Conservation (phyloP, 2,329 filamentous ascomycete species). For the Botrytis aclada region DNA sequence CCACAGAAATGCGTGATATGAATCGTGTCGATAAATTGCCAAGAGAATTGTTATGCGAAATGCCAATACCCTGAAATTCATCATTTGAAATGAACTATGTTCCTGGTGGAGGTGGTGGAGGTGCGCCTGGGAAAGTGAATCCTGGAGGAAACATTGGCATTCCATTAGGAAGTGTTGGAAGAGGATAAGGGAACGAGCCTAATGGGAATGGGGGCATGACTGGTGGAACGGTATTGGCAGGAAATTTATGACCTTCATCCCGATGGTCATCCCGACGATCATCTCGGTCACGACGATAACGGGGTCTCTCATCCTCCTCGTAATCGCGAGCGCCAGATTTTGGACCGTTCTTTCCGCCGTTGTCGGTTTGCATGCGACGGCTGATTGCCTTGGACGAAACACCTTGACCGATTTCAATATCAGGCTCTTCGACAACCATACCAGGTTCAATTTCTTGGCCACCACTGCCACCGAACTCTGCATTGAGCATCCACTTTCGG, state of each 20-base stretch:
- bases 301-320: slow-evolving; percentile 35
- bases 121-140: slow-evolving; percentile 40
- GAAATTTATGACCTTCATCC: slow-evolving; percentile 25
- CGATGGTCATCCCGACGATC: slow-evolving; percentile 21
- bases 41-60: background rate
- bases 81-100: slow-evolving; percentile 25
- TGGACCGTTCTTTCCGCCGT: slow-evolving; percentile 61
- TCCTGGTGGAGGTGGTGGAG: slow-evolving; percentile 33
- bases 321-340: slow-evolving; percentile 48
- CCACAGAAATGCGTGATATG: slow-evolving; percentile 14
- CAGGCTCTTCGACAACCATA: slow-evolving; percentile 91
- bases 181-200: slow-evolving; percentile 41
- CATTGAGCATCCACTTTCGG: slow-evolving; percentile 93
- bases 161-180: slow-evolving; percentile 47
- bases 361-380: slow-evolving; percentile 66
- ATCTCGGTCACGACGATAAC: slow-evolving; percentile 26
- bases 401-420: slow-evolving; percentile 96
- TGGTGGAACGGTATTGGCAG: slow-evolving; percentile 28
- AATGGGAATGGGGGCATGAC: slow-evolving; percentile 25
- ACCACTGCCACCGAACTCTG: slow-evolving; percentile 89
- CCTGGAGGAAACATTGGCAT: slow-evolving; percentile 50
- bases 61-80: background rate
- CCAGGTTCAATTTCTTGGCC: slow-evolving; percentile 76
- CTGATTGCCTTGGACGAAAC: slow-evolving; percentile 89
- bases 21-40: background rate